Evolutionary conservation across 148 eudicot genomes (phyloP).

Genomic region (Camellia sinensis): DNA sequence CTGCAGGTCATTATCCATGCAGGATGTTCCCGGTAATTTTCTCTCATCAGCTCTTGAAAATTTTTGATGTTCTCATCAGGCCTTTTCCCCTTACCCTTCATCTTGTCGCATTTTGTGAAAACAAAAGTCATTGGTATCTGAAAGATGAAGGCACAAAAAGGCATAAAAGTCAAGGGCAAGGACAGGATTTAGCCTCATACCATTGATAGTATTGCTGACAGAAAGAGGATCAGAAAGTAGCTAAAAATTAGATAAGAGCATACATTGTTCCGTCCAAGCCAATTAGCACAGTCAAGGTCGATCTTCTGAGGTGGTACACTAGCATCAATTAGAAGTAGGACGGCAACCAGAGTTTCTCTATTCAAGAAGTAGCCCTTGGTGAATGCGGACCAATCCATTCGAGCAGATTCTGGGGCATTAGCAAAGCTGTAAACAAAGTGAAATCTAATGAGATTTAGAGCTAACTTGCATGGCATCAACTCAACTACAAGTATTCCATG

Average conservation of each 20-base stretch:
- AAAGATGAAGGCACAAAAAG: constrained; percentile 11
- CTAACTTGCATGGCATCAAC: neutral
- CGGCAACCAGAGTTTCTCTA: constrained; percentile 75
- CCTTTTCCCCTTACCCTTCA: constrained; percentile 67
- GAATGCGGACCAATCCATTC: constrained; percentile 97
- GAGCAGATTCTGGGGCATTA: constrained; percentile 85
- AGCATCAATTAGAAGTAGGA: constrained; percentile 82
- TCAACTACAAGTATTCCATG: neutral
- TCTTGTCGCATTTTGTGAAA: constrained; percentile 89
- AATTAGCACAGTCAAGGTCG: constrained; percentile 96
- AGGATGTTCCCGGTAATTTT: constrained; percentile 58
- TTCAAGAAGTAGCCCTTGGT: constrained; percentile 95
- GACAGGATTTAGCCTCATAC: neutral
- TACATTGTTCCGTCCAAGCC: constrained; percentile 96
- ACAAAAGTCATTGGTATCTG: constrained; percentile 90
- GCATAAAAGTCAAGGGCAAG: neutral
- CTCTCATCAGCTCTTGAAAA: constrained; percentile 62
- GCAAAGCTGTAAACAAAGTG: constrained; percentile 63
- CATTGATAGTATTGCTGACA: neutral
- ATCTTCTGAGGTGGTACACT: constrained; percentile 97
- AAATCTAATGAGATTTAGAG: neutral
- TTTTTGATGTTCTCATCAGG: constrained; percentile 78
- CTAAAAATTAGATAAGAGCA: constrained; percentile 14
- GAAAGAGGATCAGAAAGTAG: neutral
- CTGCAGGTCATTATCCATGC: constrained; percentile 99